Conservation (phyloP, 768 basidiomycete species). For the Lactifluus piperatus region DNA sequence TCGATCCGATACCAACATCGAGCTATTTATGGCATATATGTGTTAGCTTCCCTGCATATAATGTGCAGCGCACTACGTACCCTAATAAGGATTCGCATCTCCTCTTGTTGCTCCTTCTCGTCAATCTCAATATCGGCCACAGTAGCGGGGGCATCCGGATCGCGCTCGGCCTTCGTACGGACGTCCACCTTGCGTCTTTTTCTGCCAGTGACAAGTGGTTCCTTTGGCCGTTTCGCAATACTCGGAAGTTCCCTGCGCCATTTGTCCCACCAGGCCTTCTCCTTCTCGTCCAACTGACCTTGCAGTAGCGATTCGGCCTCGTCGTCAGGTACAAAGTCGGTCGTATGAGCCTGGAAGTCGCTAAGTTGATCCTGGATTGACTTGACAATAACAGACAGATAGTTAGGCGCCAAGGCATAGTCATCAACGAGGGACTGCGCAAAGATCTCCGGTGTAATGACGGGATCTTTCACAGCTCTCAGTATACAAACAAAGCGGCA, state of each 20-base stretch:
- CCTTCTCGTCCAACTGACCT: conserved; percentile 43
- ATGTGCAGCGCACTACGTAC: conserved; percentile 34
- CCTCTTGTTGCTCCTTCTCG: conserved; percentile 62
- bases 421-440: conserved; percentile 90
- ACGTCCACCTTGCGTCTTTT: conserved; percentile 20
- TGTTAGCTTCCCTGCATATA: conserved; percentile 1
- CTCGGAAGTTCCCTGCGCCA: conserved; percentile 54
- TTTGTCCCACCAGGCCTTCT: conserved; percentile 56
- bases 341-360: conserved; percentile 65
- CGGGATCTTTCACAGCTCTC: conserved; percentile 50
- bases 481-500: background rate
- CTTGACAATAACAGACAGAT: conserved; percentile 62
- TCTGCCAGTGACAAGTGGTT: conserved; percentile 6
- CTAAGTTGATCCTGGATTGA: conserved; percentile 83
- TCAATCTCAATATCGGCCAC: conserved; percentile 60
- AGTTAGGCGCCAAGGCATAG: conserved; percentile 61
- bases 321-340: conserved; percentile 32
- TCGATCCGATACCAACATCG: conserved; percentile 87
- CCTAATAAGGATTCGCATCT: conserved; percentile 88
- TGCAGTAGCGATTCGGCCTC: conserved; percentile 33
- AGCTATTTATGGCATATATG: conserved; percentile 42
- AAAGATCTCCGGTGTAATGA: conserved; percentile 84
- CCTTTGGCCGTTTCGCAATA: conserved; percentile 25
- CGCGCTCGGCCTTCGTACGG: conserved; percentile 18
- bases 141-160: conserved; percentile 30